Percentiles rank a stretch among this genome's conserved stretches.
phyloP scores from a whole-genome alignment of 2,329 filamentous ascomycete genomes.

The Rhinocladiella mackenziei region DNA sequence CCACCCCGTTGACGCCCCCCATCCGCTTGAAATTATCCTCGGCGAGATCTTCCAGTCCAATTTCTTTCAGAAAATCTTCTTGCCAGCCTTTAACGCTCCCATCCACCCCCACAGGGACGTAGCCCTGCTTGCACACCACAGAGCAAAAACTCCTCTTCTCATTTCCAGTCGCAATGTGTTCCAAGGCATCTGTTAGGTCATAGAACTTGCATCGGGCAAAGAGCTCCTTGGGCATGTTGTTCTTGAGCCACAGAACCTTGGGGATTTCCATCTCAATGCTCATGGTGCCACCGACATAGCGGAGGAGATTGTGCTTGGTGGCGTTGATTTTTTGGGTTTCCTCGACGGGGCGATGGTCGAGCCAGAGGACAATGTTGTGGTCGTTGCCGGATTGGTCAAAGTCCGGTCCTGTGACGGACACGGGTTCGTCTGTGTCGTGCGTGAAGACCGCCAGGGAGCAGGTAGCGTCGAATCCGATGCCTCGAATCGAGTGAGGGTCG shows the following conservation, averaged over 20 bases:
- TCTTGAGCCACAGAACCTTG: constrained; percentile 97
- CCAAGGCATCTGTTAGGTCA: constrained; percentile 86
- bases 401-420: constrained; percentile 82
- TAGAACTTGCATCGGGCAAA: constrained; percentile 97
- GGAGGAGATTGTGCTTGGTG: constrained; percentile 84
- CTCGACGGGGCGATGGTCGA: constrained; percentile 86
- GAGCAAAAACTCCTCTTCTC: constrained; percentile 94
- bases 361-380: constrained; percentile 94
- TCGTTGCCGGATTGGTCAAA: constrained; percentile 78
- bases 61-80: constrained; percentile 81
- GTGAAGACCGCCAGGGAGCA: constrained; percentile 92
- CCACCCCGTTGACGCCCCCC: constrained; percentile 91
- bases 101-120: constrained; percentile 92
- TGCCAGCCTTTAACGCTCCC: constrained; percentile 98
- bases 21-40: constrained; percentile 88
- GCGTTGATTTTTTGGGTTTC: constrained; percentile 93
- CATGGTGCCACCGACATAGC: constrained; percentile 97
- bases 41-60: constrained; percentile 79
- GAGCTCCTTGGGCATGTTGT: constrained; percentile 88
- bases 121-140: constrained; percentile 95
- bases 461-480: constrained; percentile 97
- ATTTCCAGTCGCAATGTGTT: constrained; percentile 86
- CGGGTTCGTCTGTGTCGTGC: constrained; percentile 81
- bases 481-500: constrained; percentile 70
- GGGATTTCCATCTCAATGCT: constrained; percentile 99